A percentile compares a stretch with the other conserved stretches of the same genome.
These are phyloP conservation scores for Choanephora cucurbitarum DNA, from an alignment of 371 early-diverging fungal genomes.

Conservation along the genomic window DNA sequence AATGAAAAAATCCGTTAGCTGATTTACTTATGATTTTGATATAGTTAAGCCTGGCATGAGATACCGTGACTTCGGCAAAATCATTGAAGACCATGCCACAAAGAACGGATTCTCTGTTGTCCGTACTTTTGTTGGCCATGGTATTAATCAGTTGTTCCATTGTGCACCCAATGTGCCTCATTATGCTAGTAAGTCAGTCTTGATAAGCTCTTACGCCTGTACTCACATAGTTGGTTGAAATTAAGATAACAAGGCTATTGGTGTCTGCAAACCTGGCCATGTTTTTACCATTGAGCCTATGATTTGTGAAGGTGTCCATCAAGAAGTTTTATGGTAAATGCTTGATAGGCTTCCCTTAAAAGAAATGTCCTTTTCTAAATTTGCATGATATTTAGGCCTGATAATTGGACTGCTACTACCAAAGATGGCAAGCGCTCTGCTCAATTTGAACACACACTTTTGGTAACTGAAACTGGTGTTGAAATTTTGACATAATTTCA, in stretches of 20 bases:
- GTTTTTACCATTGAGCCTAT: conserved; percentile 97
- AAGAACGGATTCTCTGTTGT: conserved; percentile 88
- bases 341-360: neutral
- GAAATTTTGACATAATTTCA: conserved; percentile 79
- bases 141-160: conserved; percentile 88
- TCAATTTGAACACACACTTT: conserved; percentile 98
- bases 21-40: conserved; percentile 17
- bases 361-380: conserved; percentile 13
- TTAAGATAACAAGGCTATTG: conserved; percentile 88
- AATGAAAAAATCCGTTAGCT: neutral
- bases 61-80: conserved; percentile 90
- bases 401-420: conserved; percentile 92
- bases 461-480: conserved; percentile 91
- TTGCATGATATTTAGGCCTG: conserved; percentile 62
- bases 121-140: conserved; percentile 93
- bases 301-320: conserved; percentile 82
- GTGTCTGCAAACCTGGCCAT: conserved; percentile 92
- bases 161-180: conserved; percentile 89
- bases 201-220: neutral
- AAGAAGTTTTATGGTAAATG: conserved; percentile 46
- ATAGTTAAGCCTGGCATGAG: conserved; percentile 86
- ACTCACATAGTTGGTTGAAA: neutral
- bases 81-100: conserved; percentile 85
- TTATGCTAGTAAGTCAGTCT: conserved; percentile 70
- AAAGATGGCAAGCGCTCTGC: conserved; percentile 92